Conservation (phyloP, 257 asterid genomes). For the Solanum peruvianum region DNA sequence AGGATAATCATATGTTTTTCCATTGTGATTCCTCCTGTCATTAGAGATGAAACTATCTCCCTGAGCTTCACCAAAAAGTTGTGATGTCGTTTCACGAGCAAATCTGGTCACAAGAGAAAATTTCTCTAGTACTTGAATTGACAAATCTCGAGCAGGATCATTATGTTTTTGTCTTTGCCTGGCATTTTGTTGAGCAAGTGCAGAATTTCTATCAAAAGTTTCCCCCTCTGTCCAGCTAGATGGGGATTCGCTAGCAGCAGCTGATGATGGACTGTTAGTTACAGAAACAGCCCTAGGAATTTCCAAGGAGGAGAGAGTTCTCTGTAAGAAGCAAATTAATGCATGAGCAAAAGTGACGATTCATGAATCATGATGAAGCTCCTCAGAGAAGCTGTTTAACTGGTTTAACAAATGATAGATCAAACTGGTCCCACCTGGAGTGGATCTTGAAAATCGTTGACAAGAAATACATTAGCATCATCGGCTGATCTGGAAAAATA, state of each 20-base stretch:
- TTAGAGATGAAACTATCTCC: slow-evolving; percentile 43
- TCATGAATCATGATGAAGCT: not conserved
- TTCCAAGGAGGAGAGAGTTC: slow-evolving; percentile 90
- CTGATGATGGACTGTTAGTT: slow-evolving; percentile 38
- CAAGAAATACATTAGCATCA: slow-evolving; percentile 92
- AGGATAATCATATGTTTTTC: slow-evolving; percentile 21
- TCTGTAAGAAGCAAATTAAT: slow-evolving; percentile 29
- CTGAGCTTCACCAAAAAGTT: slow-evolving; percentile 69
- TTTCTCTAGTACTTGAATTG: slow-evolving; percentile 89
- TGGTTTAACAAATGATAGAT: not conserved
- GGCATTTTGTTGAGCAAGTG: slow-evolving; percentile 40
- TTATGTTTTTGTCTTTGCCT: slow-evolving; percentile 49
- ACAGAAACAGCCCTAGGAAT: slow-evolving; percentile 70
- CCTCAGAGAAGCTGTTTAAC: not conserved
- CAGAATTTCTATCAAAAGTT: slow-evolving; percentile 29
- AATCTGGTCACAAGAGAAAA: slow-evolving; percentile 93
- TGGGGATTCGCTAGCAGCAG: slow-evolving; percentile 29
- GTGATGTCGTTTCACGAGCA: slow-evolving; percentile 99
- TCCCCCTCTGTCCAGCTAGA: slow-evolving; percentile 20
- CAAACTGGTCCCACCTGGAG: slow-evolving; percentile 57
- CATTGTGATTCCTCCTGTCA: slow-evolving; percentile 44
- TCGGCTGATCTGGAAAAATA: slow-evolving; percentile 71
- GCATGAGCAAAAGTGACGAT: not conserved
- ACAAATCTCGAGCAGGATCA: slow-evolving; percentile 80
- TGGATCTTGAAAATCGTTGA: slow-evolving; percentile 86